A percentile compares a stretch with the other conserved stretches of the same genome.
These are phyloP conservation scores for Gossypium laxum DNA, from an alignment of 441 rosid species.

Conservation along the genomic window DNA sequence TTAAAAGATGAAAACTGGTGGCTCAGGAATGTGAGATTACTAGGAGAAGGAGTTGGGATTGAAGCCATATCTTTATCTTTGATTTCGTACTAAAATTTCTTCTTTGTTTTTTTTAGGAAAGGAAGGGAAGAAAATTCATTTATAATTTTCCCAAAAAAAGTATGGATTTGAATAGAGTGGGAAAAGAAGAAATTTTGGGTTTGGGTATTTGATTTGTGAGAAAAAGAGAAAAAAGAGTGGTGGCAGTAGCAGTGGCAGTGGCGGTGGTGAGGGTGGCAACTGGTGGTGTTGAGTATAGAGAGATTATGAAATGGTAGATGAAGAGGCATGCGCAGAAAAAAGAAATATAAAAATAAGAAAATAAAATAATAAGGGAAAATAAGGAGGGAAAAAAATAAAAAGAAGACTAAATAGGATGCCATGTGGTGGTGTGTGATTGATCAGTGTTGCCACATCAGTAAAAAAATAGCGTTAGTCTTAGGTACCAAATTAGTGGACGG, in stretches of 20 bases:
- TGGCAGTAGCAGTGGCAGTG: no score
- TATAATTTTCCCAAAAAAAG: background rate
- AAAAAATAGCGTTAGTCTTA: no score
- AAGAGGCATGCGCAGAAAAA: no score
- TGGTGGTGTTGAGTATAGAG: background rate
- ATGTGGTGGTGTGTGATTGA: no score
- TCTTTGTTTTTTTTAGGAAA: background rate
- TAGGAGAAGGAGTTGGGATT: slow-evolving; percentile 37
- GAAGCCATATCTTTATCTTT: slow-evolving; percentile 33
- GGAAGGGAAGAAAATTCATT: background rate
- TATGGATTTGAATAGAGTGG: background rate
- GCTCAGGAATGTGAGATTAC: slow-evolving; percentile 33
- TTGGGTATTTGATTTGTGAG: background rate
- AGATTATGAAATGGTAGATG: no score
- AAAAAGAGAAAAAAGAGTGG: background rate
- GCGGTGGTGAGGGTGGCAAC: background rate
- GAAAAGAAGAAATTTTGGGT: background rate
- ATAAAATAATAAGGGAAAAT: no score
- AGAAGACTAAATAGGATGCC: no score
- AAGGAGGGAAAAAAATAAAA: no score
- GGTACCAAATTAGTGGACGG: no score
- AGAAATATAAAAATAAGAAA: no score
- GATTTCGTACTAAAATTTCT: background rate
- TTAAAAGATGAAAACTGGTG: slow-evolving; percentile 20
- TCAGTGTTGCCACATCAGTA: no score